Conservation (phyloP, 345 rosid genomes). For the Angophora floribunda region DNA sequence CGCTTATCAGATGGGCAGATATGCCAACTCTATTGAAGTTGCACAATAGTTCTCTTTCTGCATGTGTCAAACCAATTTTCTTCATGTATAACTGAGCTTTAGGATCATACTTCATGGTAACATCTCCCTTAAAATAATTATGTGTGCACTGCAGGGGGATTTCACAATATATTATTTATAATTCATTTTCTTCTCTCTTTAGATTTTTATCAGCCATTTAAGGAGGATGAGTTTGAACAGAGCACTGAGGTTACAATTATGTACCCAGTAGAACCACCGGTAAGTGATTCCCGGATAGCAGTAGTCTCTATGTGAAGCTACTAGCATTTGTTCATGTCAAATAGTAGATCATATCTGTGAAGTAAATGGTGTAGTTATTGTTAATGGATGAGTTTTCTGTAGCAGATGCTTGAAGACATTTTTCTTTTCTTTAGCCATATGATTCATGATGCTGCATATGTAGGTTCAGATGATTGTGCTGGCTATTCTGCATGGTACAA, state of each 20-base stretch:
- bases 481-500: not conserved
- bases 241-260: conserved; percentile 77
- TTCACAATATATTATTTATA: not conserved
- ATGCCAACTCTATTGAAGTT: not conserved
- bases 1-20: not conserved
- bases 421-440: not conserved
- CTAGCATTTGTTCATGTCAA: not conserved
- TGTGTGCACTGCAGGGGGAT: not conserved
- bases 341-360: not conserved
- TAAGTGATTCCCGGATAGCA: conserved; percentile 8
- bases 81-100: not conserved
- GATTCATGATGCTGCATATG: not conserved
- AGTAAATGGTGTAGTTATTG: not conserved
- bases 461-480: not conserved
- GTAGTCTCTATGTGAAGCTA: not conserved
- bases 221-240: conserved; percentile 85
- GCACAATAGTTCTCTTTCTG: not conserved
- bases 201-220: conserved; percentile 89
- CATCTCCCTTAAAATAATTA: not conserved
- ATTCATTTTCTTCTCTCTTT: not conserved
- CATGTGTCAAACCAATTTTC: not conserved
- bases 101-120: not conserved
- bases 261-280: conserved; percentile 84
- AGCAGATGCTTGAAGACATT: not conserved
- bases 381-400: not conserved